phyloP scores from a whole-genome alignment of 208 protist species.

The Trichomonas tenax region DNA sequence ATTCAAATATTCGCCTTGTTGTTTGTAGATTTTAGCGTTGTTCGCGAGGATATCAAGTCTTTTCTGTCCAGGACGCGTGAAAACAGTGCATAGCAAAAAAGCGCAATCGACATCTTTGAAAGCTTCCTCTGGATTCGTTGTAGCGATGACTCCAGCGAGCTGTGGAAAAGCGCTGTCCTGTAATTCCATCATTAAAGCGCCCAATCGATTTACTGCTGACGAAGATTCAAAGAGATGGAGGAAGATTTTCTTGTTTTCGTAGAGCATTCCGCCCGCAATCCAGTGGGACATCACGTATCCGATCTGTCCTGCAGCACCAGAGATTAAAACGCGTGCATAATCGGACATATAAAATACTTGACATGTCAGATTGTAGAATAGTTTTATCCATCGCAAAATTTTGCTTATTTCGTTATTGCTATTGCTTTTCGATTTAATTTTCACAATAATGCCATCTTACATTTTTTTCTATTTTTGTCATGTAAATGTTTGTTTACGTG shows the following conservation, averaged over 20 bases:
- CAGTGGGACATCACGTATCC: neutral
- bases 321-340: neutral
- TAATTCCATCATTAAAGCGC: neutral
- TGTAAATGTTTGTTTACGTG: too few relatives aligned
- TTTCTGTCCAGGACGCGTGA: constrained; percentile 52
- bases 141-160: neutral
- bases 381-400: too few relatives aligned
- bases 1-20: neutral
- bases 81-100: constrained; percentile 19
- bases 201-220: neutral
- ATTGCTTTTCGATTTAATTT: too few relatives aligned
- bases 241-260: neutral
- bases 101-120: neutral
- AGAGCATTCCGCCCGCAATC: neutral
- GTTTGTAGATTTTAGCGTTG: neutral
- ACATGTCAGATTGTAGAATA: too few relatives aligned
- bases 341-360: neutral
- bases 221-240: neutral
- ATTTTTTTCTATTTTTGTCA: too few relatives aligned
- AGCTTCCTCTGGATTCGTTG: neutral
- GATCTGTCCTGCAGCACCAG: neutral
- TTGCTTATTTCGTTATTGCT: too few relatives aligned
- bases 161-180: neutral
- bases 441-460: too few relatives aligned
- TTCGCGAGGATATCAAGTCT: neutral